Evolutionary conservation across 345 rosid species (phyloP).

Genomic region (Eucalyptus pauciflora): DNA sequence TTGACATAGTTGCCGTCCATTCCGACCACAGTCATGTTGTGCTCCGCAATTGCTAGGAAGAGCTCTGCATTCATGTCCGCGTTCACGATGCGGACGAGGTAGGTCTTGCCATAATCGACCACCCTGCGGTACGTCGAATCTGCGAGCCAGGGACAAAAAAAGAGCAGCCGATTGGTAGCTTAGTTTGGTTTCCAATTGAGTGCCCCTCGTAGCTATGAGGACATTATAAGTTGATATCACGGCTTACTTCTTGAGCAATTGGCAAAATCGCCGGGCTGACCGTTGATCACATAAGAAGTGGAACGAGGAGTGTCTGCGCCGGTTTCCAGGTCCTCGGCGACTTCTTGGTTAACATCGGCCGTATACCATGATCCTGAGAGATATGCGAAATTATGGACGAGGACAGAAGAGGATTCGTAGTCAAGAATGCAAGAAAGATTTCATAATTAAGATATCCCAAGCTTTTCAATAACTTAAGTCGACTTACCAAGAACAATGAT

Average conservation of each 20-base stretch:
- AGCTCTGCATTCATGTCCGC: too few relatives aligned
- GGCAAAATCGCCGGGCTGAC: constrained; percentile 12
- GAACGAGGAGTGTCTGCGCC: constrained; percentile 9
- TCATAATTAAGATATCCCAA: neutral
- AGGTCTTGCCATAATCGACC: too few relatives aligned
- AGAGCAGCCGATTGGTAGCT: neutral
- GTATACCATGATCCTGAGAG: constrained; percentile 10
- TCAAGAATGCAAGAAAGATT: neutral
- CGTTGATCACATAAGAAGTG: constrained; percentile 14
- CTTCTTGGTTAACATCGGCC: neutral
- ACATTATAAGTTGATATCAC: neutral
- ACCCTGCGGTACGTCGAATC: too few relatives aligned
- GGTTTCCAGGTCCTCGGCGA: neutral
- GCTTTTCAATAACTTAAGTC: neutral
- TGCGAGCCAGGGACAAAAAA: too few relatives aligned
- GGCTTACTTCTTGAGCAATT: neutral
- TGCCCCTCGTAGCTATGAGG: neutral
- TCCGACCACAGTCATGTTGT: too few relatives aligned
- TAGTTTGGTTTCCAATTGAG: neutral
- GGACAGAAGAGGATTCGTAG: neutral
- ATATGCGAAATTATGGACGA: neutral
- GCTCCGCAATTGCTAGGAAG: too few relatives aligned
- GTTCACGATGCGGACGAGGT: too few relatives aligned
- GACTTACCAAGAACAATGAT: constrained; percentile 2
- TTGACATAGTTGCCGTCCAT: too few relatives aligned